Evolutionary conservation across 148 eudicot genomes (phyloP), one percentile per base, ranked within the genome.

Genomic region (Cornus kousa): DNA sequence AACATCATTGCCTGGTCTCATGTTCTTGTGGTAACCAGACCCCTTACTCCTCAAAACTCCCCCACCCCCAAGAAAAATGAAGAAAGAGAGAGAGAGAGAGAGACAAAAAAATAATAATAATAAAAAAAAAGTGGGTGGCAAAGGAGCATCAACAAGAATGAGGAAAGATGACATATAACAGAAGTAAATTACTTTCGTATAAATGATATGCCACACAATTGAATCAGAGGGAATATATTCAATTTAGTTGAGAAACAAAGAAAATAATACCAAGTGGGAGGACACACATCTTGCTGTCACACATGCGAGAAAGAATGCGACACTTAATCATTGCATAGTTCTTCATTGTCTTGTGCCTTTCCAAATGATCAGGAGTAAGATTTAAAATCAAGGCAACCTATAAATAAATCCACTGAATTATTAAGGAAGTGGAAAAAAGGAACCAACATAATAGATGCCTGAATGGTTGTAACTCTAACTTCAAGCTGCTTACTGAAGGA

Each of bases 301-400:
- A 46, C 80, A 78, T 78, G 37, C 11, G 31, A 71, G 80, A 78
- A 53, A 69, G 40, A 31, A 78, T 60, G 40, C 74, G 74, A 46
- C 73, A 50, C 72, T 68, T 77, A 9, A 28, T 70, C 68, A 23
- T 32, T 24, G 74, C 65, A 70, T 78, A 78, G 46, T 78, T 78
- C 59, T 53, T 57, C 80, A 78, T 78, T 9, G 80, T 69, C 68
- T 70, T 53, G 80, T 78, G 80, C 22, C 74, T 69, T 53, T 78
- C 80, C 3, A 78, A 68, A 57, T 78, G 80, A 59, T 78, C 74
- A 10, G 74, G 80, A 70, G 80, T 78, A 53, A 78, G 80, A 78
- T 78, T 78, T 37, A 78, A 70, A 62, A 78, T 70, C 19, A 78
- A 53, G 33, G 68, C 73, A 78, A 78, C 79, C 79, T 77, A 68